phyloP scores from a whole-genome alignment of 2,329 filamentous ascomycete genomes.

The Mollisia scopiformis region DNA sequence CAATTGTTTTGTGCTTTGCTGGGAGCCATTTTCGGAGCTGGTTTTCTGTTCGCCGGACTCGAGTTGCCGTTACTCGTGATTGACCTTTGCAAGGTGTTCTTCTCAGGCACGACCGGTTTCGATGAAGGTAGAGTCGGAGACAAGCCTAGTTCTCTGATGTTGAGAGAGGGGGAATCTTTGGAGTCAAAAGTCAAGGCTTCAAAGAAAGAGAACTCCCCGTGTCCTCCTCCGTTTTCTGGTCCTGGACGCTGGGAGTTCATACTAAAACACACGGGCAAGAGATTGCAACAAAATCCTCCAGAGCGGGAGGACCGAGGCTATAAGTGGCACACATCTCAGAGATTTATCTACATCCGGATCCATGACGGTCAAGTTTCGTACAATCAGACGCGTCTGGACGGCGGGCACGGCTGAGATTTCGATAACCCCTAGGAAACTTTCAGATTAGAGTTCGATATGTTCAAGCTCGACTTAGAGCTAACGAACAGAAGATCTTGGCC shows the following conservation, averaged over 20 bases:
- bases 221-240: slow-evolving; percentile 4
- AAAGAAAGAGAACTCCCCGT: slow-evolving; percentile 18
- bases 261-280: not conserved
- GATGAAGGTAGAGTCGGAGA: not conserved
- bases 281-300: not conserved
- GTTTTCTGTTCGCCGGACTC: slow-evolving; percentile 1
- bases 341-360: not conserved
- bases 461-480: not conserved
- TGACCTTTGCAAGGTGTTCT: slow-evolving; percentile 13
- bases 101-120: slow-evolving; percentile 2
- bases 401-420: not conserved
- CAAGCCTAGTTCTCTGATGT: slow-evolving; percentile 8
- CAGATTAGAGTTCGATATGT: not conserved
- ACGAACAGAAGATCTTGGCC: not conserved
- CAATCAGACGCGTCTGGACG: not conserved
- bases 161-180: slow-evolving; percentile 10
- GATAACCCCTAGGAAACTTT: not conserved
- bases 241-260: not conserved
- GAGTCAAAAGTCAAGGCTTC: slow-evolving; percentile 17
- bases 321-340: not conserved
- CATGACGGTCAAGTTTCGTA: not conserved
- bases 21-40: slow-evolving; percentile 16
- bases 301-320: not conserved
- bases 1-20: slow-evolving; percentile 28
- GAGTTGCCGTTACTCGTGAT: slow-evolving; percentile 1